Evolutionary conservation across 1,139 yeast genomes (phyloP).

Genomic region (Lodderomyces jiufengensis): DNA sequence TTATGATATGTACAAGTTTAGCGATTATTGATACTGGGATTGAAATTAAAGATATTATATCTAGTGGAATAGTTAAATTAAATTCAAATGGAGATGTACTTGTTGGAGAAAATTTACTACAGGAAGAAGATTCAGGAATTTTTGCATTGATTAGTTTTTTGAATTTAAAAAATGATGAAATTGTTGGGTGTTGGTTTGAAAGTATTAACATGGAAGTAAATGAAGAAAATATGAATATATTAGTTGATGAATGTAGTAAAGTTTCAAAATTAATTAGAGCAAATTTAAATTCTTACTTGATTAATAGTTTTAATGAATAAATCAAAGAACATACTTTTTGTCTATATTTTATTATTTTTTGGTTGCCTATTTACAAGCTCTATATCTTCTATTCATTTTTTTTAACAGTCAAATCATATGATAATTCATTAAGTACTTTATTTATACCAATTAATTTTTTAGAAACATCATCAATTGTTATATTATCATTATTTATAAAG

Average conservation of each 20-base stretch:
- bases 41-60: slow-evolving; percentile 72
- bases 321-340: neutral
- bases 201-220: slow-evolving; percentile 28
- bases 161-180: slow-evolving; percentile 51
- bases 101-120: slow-evolving; percentile 15
- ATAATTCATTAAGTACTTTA: slow-evolving; percentile 42
- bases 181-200: slow-evolving; percentile 56
- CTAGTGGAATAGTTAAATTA: slow-evolving; percentile 57
- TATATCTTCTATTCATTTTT: slow-evolving; percentile 17
- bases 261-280: slow-evolving; percentile 44
- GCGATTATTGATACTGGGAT: slow-evolving; percentile 85
- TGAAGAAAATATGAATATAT: slow-evolving; percentile 24
- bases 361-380: neutral
- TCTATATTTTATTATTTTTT: too few relatives aligned
- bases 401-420: slow-evolving; percentile 20
- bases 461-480: slow-evolving; percentile 34
- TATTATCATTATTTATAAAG: slow-evolving; percentile 33
- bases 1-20: slow-evolving; percentile 59
- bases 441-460: slow-evolving; percentile 41
- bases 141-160: slow-evolving; percentile 50
- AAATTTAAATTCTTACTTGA: slow-evolving; percentile 37
- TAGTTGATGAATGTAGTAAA: slow-evolving; percentile 38
- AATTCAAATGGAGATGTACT: slow-evolving; percentile 15
- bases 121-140: slow-evolving; percentile 17
- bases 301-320: slow-evolving; percentile 4